A percentile compares a stretch with the other conserved stretches of the same genome.
These are phyloP conservation scores for Larix kaempferi DNA, from an alignment of 75 land plant species.

Conservation along the genomic window DNA sequence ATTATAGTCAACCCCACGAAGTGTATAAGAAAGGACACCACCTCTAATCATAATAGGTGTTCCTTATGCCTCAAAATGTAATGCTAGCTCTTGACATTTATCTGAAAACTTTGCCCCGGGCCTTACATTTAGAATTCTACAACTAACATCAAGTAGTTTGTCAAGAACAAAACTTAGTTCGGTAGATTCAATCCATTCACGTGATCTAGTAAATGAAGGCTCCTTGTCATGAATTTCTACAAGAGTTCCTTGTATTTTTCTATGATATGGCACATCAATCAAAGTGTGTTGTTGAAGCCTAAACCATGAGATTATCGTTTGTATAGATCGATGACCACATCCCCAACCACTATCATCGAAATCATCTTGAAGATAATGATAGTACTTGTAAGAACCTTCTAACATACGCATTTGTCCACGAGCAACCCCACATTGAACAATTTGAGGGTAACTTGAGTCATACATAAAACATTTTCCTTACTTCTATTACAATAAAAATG, in stretches of 20 bases:
- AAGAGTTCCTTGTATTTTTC: slow-evolving; percentile 83
- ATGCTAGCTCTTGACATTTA: too few relatives aligned
- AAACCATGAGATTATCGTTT: slow-evolving; percentile 82
- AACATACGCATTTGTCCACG: slow-evolving; percentile 63
- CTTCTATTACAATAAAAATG: slow-evolving; percentile 33
- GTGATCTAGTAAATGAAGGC: slow-evolving; percentile 81
- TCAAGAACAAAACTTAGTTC: slow-evolving; percentile 96
- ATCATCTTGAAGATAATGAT: slow-evolving; percentile 95
- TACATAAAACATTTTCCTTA: slow-evolving; percentile 56
- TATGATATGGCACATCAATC: slow-evolving; percentile 77
- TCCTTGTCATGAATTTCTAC: slow-evolving; percentile 98
- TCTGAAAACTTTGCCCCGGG: too few relatives aligned
- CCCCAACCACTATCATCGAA: slow-evolving; percentile 97
- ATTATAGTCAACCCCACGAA: slow-evolving; percentile 90
- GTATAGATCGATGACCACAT: slow-evolving; percentile 95
- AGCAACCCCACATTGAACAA: slow-evolving; percentile 44
- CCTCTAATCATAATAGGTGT: slow-evolving; percentile 38
- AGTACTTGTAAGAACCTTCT: slow-evolving; percentile 89
- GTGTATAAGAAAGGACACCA: slow-evolving; percentile 97
- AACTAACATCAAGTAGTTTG: slow-evolving; percentile 88
- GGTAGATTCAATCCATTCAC: slow-evolving; percentile 97
- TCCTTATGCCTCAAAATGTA: too few relatives aligned
- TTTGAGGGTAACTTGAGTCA: slow-evolving; percentile 77
- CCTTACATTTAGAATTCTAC: too few relatives aligned
- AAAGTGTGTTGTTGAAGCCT: slow-evolving; percentile 85